Conservation (phyloP, 225 moss, liverwort and hornwort species). For the Bryoerythrophyllum caledonicum region DNA sequence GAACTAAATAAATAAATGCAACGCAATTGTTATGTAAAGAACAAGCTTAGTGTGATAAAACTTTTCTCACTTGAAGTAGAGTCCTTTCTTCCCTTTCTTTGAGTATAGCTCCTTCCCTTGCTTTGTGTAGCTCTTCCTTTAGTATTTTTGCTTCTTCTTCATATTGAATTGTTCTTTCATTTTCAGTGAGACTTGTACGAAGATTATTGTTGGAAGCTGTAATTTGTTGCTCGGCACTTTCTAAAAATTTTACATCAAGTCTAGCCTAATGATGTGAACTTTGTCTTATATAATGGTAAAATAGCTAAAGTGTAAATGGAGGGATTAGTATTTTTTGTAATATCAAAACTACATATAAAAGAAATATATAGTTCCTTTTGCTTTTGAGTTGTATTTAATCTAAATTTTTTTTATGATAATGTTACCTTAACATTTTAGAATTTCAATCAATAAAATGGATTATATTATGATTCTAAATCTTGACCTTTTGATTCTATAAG, state of each 20-base stretch:
- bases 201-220: constrained; percentile 78
- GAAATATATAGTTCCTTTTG: background rate
- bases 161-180: constrained; percentile 54
- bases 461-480: no score
- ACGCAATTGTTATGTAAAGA: no score
- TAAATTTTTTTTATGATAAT: no score
- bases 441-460: no score
- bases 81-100: constrained; percentile 73
- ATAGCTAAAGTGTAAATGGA: background rate
- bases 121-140: constrained; percentile 59
- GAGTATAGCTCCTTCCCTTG: constrained; percentile 54
- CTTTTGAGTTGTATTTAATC: no score
- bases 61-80: constrained; percentile 50
- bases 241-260: constrained; percentile 61
- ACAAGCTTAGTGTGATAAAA: background rate
- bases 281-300: background rate
- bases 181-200: constrained; percentile 60
- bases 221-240: constrained; percentile 66
- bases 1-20: no score
- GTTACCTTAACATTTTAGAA: no score
- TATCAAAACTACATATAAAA: accelerated
- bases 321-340: no score
- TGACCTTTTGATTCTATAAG: no score
- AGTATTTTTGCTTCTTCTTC: constrained; percentile 62
- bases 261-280: constrained; percentile 35